Evolutionary conservation across 495 filamentous ascomycete genomes (phyloP).

Genomic region (Clavariopsis aquatica): DNA sequence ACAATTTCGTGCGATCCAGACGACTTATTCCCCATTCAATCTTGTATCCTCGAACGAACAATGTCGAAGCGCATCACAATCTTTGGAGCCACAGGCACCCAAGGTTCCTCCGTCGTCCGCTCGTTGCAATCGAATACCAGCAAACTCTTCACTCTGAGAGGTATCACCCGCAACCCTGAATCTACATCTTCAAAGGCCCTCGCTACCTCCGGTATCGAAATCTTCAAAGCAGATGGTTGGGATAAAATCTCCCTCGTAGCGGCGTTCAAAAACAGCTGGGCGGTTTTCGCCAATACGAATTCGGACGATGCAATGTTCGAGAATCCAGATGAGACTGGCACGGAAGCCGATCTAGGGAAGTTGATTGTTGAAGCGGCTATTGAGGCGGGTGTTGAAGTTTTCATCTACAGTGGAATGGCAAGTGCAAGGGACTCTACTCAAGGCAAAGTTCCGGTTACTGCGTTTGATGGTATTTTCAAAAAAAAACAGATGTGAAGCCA

Average conservation of each 20-base stretch:
- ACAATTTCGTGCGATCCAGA: not conserved
- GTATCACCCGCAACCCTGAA: constrained; percentile 29
- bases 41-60: not conserved
- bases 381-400: constrained; percentile 37
- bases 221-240: constrained; percentile 33
- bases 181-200: constrained; percentile 22
- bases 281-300: constrained; percentile 45
- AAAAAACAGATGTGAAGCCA: not conserved
- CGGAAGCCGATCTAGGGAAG: constrained; percentile 43
- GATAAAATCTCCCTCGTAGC: constrained; percentile 38
- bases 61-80: constrained; percentile 27
- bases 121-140: constrained; percentile 21
- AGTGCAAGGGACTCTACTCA: constrained; percentile 32
- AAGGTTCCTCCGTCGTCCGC: constrained; percentile 26
- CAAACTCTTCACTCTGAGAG: constrained; percentile 19
- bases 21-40: too few relatives aligned
- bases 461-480: constrained; percentile 38
- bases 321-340: constrained; percentile 23
- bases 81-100: constrained; percentile 29
- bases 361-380: constrained; percentile 39
- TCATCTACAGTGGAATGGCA: constrained; percentile 37
- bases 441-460: constrained; percentile 35
- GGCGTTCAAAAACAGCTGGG: constrained; percentile 41
- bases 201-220: constrained; percentile 17
- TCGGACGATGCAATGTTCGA: constrained; percentile 42